Evolutionary conservation across 306 rosid genomes (phyloP), one percentile per base, ranked within the genome.

Genomic region (Boehmeria nivea): DNA sequence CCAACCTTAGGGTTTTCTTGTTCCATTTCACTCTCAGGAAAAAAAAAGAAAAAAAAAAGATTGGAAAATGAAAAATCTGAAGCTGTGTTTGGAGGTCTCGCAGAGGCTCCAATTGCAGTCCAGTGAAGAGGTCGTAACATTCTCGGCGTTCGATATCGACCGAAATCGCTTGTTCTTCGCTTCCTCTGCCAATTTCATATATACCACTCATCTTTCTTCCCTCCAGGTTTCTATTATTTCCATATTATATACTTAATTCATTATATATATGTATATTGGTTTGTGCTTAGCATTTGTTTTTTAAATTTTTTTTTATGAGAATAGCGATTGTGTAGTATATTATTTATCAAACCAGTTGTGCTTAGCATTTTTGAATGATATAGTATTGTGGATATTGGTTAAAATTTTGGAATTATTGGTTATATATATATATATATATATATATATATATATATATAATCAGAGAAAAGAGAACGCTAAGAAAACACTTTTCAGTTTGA

Each of bases 161-260:
- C 85, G 88, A 55, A 87, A 76, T 73, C 96, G 99, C 62, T 55
- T 91, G 27, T 91, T 91, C 76, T 87, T 87, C 62, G 84, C 84
- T 61, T 91, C 96, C 45, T 79, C 87, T 17, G 60, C 74, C 69
- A 91, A 83, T 63, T 64, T 61, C 78, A 58, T 91, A 0, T 85
- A 87, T 81, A 66, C 88, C 46, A 27, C 68, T 33, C 78, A 75
- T 57, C 94, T 87, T 39, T 78, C 95, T 44, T 87, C 89, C 5
- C 75, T 87, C 82, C 87, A 84, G 31, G 96, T 82, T 18, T 74
- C 57, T 58, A 54, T 1, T 6, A 3, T 36, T 17, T 37, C 43
- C 1, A 15, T 14, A n/a, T 28, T n/a, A 10, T 14, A 12, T n/a
- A 14, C n/a, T 31, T 31, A 2, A 0, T 51, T 1, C 22, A n/a